These are phyloP conservation scores for Solanum hybrid DNA, from an alignment of 305 asterid genomes.

Conservation along the genomic window DNA sequence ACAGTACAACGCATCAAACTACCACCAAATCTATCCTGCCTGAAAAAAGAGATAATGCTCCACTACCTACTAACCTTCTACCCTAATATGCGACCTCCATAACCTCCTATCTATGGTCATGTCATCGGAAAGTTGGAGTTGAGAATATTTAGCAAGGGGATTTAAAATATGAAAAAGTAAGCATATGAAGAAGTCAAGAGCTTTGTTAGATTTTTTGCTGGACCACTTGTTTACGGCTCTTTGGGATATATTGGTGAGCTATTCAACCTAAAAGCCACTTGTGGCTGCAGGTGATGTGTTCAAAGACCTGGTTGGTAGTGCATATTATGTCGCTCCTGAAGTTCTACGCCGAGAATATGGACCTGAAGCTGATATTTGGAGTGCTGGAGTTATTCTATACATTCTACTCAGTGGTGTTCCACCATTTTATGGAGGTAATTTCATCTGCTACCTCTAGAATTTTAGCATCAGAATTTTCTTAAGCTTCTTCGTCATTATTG, in stretches of 20 bases:
- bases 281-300: conserved; percentile 59
- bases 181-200: not conserved
- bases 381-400: conserved; percentile 88
- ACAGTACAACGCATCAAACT: not conserved
- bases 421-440: conserved; percentile 91
- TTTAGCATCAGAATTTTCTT: not conserved
- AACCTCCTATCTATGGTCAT: not conserved
- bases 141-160: not conserved
- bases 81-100: not conserved
- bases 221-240: not conserved
- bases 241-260: not conserved
- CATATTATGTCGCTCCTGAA: conserved; percentile 92
- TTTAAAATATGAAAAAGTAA: not conserved
- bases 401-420: conserved; percentile 85
- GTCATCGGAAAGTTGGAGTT: not conserved
- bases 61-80: not conserved
- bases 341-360: conserved; percentile 75
- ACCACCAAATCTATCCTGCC: not conserved
- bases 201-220: not conserved
- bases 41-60: not conserved
- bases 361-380: conserved; percentile 88
- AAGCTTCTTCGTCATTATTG: not conserved
- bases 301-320: conserved; percentile 87
- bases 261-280: conserved; percentile 2
- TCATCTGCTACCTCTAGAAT: not conserved